A percentile compares a stretch with the other conserved stretches of the same genome.
These are phyloP conservation scores for Yarrowia deformans DNA, from an alignment of 805 yeast genomes.

Conservation along the genomic window DNA sequence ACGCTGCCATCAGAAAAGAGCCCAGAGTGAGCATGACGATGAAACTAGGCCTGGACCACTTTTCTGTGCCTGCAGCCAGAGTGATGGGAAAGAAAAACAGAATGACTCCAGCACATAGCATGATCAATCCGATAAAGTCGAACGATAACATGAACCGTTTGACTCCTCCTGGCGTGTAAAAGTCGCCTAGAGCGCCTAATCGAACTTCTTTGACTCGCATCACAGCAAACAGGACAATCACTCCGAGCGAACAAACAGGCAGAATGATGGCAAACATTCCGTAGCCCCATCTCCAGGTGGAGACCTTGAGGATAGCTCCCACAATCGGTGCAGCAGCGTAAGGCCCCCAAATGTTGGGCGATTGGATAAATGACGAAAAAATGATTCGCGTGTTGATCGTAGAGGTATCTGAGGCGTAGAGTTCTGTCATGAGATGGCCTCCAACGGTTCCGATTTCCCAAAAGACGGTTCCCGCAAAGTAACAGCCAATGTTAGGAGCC, in stretches of 20 bases:
- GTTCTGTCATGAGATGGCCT: constrained; percentile 29
- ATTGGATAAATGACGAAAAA: constrained; percentile 17
- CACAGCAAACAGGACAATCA: background rate
- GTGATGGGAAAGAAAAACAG: constrained; percentile 31
- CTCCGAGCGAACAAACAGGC: constrained; percentile 46
- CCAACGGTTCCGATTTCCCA: constrained; percentile 33
- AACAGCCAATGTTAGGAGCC: constrained; percentile 25
- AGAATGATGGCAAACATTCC: constrained; percentile 57
- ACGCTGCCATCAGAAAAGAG: background rate
- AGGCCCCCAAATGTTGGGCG: constrained; percentile 23
- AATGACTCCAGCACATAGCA: constrained; percentile 5
- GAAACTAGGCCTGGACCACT: constrained; percentile 11
- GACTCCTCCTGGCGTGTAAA: constrained; percentile 14
- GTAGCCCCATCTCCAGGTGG: constrained; percentile 62
- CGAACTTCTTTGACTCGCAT: constrained; percentile 14
- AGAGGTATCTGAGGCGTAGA: constrained; percentile 31
- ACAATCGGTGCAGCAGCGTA: constrained; percentile 22
- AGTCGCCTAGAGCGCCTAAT: background rate
- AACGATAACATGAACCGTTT: background rate
- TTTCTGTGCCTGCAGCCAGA: constrained; percentile 23
- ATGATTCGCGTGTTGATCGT: constrained; percentile 12
- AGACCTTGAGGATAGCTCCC: constrained; percentile 47
- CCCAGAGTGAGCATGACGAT: constrained; percentile 32
- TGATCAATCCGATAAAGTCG: constrained; percentile 7
- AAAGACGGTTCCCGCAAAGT: constrained; percentile 11